A percentile compares a stretch with the other conserved stretches of the same genome.
Evolutionary conservation across 2,329 filamentous ascomycete species (phyloP).

Genomic region (Fusarium penzigii): DNA sequence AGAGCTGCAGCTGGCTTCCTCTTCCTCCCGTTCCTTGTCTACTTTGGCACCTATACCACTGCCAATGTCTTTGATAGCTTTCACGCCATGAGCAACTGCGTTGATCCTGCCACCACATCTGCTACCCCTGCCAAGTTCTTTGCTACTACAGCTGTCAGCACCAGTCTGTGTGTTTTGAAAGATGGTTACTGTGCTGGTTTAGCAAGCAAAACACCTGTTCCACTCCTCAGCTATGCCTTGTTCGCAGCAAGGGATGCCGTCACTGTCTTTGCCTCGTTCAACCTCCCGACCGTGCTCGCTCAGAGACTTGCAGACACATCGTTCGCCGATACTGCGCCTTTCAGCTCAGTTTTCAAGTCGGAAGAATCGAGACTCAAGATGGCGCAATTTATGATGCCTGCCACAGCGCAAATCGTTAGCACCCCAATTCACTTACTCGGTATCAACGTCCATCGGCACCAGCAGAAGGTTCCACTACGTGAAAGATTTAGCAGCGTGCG

Average conservation of each 20-base stretch:
- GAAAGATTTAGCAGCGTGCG: conserved; percentile 19
- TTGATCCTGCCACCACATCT: conserved; percentile 19
- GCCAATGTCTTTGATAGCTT: conserved; percentile 29
- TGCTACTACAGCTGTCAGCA: conserved; percentile 25
- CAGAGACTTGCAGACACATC: conserved; percentile 26
- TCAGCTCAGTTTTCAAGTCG: conserved; percentile 18
- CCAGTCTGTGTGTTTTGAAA: conserved; percentile 24
- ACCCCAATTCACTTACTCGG: conserved; percentile 28
- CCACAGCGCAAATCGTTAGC: conserved; percentile 23
- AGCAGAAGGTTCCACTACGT: conserved; percentile 12
- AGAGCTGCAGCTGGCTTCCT: conserved; percentile 21
- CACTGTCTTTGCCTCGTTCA: conserved; percentile 29
- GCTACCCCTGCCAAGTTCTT: conserved; percentile 25
- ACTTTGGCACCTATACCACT: conserved; percentile 29
- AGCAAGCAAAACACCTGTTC: conserved; percentile 17
- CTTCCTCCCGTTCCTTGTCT: conserved; percentile 27
- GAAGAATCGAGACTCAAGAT: conserved; percentile 26
- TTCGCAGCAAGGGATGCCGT: conserved; percentile 26
- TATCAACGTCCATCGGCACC: conserved; percentile 22
- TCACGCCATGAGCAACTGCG: conserved; percentile 18
- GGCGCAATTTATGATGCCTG: conserved; percentile 25
- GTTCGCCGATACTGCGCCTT: conserved; percentile 15
- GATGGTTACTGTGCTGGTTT: conserved; percentile 25
- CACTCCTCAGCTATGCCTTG: conserved; percentile 23
- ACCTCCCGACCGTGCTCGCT: conserved; percentile 24